Evolutionary conservation across 2,329 filamentous ascomycete species (phyloP).

Genomic region (Mycosphaerelloides madeirae): DNA sequence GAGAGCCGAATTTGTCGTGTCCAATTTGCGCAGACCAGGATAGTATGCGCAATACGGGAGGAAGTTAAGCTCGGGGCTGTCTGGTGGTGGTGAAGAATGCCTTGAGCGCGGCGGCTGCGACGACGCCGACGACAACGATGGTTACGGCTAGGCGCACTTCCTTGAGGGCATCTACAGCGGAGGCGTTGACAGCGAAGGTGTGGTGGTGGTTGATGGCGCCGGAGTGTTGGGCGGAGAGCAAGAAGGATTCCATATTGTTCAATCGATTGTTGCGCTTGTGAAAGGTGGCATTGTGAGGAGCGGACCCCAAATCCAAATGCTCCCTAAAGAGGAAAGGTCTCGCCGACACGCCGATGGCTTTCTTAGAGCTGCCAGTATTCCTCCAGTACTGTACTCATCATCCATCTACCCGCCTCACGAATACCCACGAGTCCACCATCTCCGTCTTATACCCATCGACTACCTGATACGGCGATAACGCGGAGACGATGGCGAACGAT

Average conservation of each 20-base stretch:
- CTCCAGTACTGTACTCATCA: neutral
- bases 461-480: neutral
- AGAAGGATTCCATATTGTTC: slow-evolving; percentile 31
- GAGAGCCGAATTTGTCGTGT: neutral
- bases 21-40: neutral
- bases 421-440: too few species aligned
- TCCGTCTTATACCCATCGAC: slow-evolving; percentile 2
- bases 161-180: slow-evolving; percentile 45
- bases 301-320: neutral
- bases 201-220: slow-evolving; percentile 43
- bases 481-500: slow-evolving; percentile 39
- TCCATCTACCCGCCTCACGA: neutral
- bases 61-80: slow-evolving; percentile 1
- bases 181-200: slow-evolving; percentile 48
- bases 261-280: neutral
- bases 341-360: too few species aligned
- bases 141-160: slow-evolving; percentile 50
- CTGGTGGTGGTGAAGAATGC: slow-evolving; percentile 16
- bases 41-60: slow-evolving; percentile 1
- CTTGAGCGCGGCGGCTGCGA: slow-evolving; percentile 26
- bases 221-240: slow-evolving; percentile 30
- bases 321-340: too few species aligned
- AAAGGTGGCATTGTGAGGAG: neutral
- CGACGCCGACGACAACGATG: slow-evolving; percentile 41
- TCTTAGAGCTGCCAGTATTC: neutral